phyloP scores from a whole-genome alignment of 805 yeast genomes.

The Candida insectalens region DNA sequence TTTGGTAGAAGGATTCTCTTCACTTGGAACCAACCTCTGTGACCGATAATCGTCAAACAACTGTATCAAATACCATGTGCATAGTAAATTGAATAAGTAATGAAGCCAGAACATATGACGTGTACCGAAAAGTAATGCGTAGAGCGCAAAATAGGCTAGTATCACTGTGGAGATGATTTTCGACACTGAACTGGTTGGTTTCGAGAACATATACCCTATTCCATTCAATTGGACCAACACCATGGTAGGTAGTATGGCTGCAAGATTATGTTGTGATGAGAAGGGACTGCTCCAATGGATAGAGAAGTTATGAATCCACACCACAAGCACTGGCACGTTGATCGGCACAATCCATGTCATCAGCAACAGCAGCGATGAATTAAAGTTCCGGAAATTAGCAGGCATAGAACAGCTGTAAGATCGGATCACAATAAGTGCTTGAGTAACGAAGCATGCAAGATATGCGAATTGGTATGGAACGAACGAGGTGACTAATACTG shows the following conservation, averaged over 20 bases:
- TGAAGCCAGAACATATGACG: constrained; percentile 82
- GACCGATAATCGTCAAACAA: constrained; percentile 12
- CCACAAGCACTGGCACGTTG: constrained; percentile 67
- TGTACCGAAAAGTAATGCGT: constrained; percentile 64
- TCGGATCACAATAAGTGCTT: constrained; percentile 41
- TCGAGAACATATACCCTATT: constrained; percentile 38
- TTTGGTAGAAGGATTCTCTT: too few relatives aligned
- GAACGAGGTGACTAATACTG: constrained; percentile 27
- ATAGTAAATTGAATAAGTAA: constrained; percentile 57
- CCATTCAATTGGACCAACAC: constrained; percentile 45
- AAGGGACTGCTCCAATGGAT: constrained; percentile 79
- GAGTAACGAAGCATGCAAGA: constrained; percentile 49
- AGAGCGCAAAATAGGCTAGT: constrained; percentile 44
- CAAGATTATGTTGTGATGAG: constrained; percentile 74
- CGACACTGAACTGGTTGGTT: constrained; percentile 16
- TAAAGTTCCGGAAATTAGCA: constrained; percentile 41
- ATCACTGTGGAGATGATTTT: constrained; percentile 26
- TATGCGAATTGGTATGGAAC: constrained; percentile 80
- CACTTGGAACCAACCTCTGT: too few relatives aligned
- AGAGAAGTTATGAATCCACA: constrained; percentile 71
- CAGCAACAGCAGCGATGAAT: constrained; percentile 51
- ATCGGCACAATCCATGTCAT: constrained; percentile 76
- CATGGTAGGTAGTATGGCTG: constrained; percentile 69
- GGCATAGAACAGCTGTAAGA: constrained; percentile 6
- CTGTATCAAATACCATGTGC: constrained; percentile 37